These are phyloP conservation scores for Oryza glaberrima DNA, from an alignment of 176 grass and related monocot genomes.

Conservation along the genomic window DNA sequence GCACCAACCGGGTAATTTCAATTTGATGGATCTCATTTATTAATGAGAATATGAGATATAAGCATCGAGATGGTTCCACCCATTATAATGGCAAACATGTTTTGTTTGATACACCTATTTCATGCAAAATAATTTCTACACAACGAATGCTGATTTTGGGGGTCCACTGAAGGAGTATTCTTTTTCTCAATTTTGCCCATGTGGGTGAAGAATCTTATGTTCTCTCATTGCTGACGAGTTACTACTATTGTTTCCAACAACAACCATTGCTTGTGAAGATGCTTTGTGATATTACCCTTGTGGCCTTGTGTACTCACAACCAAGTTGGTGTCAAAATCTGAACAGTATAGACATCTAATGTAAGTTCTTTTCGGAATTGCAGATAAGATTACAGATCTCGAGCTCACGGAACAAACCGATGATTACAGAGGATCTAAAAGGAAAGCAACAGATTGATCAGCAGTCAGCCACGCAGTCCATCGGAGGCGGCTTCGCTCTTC, in stretches of 20 bases:
- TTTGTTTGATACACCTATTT: neutral
- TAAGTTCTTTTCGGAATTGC: conserved; percentile 23
- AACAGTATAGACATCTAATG: conserved; percentile 24
- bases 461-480: neutral
- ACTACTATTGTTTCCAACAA: neutral
- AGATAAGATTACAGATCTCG: conserved; percentile 46
- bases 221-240: neutral
- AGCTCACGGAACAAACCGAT: neutral
- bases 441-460: conserved; percentile 40
- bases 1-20: conserved; percentile 5
- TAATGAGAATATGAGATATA: neutral
- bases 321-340: neutral
- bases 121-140: conserved; percentile 16
- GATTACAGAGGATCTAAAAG: conserved; percentile 41
- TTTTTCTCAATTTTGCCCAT: conserved; percentile 2
- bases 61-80: conserved; percentile 14
- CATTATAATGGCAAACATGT: conserved; percentile 5
- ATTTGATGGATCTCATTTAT: neutral
- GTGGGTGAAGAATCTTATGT: neutral
- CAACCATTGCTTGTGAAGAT: neutral
- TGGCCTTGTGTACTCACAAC: neutral
- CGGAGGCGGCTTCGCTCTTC: conserved; percentile 43
- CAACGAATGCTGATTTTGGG: neutral
- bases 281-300: neutral
- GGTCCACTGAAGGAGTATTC: conserved; percentile 1